Base-by-base conservation (phyloP, 2,329 filamentous ascomycete genomes). In the Hymenoscyphus fructigenus region DNA sequence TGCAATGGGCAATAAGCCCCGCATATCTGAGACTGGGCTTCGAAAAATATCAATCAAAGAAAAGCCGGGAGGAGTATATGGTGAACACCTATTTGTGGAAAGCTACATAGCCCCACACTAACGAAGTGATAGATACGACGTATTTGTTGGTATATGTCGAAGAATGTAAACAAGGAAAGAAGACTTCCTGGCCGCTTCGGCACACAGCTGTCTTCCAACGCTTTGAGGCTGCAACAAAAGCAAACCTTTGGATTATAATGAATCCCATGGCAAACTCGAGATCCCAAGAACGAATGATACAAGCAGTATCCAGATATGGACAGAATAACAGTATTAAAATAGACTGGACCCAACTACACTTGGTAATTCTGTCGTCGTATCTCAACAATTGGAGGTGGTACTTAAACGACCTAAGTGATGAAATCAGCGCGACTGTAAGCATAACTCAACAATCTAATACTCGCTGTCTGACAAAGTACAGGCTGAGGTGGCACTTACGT, bases 201-300 rank as follows among this genome's bases (percentile, higher is more conserved):
- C 75, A 77, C 64, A 75, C 69, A 1, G 75, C 75, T 1, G 65
- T 77, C 20, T 76, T 75, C 57, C 75, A 77, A 20, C 72, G 69
- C 55, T 72, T 69, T 56, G 68, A 75, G 17, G 56, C 63, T 3
- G 44, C 58, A 23, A 71, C 59, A 10, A 70, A 69, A 17, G 65
- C 68, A 50, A 72, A 66, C n/a, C 64, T 72, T 28, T 75, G 68
- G 62, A 68, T 76, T 74, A 76, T 57, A 68, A 36, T 36, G 7
- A 36, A 36, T 7, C 34, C 34, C 34, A 36, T 36, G 7, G 34
- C 7, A 12, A 36, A 36, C 34, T 36, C 34, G 10, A 36, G 34
- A 36, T 3, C 7, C 7, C 34, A 36, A 36, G 34, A 36, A 36
- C 7, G 34, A 36, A 36, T 36, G 34, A 10, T 7, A 36, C 4